Base-by-base conservation (phyloP, 495 filamentous ascomycete species). In the Neurospora tetraspora region DNA sequence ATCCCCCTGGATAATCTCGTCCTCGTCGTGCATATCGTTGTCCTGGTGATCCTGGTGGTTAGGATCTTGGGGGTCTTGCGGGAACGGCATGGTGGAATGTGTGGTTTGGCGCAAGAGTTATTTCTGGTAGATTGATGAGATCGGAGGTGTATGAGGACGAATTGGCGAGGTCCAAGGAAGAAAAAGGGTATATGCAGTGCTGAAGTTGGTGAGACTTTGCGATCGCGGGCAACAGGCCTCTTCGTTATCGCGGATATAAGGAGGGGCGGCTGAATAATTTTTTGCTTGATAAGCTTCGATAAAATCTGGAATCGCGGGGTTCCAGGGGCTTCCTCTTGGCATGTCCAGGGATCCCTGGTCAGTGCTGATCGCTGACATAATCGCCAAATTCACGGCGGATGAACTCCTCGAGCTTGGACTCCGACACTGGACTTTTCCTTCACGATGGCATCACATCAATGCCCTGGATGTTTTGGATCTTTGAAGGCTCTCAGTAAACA, bases 1-100 rank as follows among this genome's bases (percentile, higher is more conserved):
- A 27, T 61, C 53, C 1, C 34, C 53, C 12, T 61, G 53, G 27
- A 61, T 61, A 3, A 61, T 61, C 75, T 95, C 92, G 69, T 91
- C 88, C 70, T 88, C 88, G 72, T 88, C 88, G 73, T 94, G 85
- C 80, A 91, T 87, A 72, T 91, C 88, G 74, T 80, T 83, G 70
- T 85, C 81, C 42, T 79, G 76, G 72, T 86, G 84, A 69, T 83
- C 78, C 68, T 85, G 86, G 39, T 84, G 85, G 76, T 83, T 18
- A 61, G 53, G 53, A 61, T 61, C 53, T 61, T 79, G 69, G 81
- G 83, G 73, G 85, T 80, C 77, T 84, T 77, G 39, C 76, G 75
- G 20, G 86, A 61, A 82, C 4, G 86, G 82, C 86, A 87, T 88
- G 70, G 40, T 83, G 75, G 36, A 4, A 6, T 59, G 39, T 38